A percentile compares a stretch with the other conserved stretches of the same genome.
Evolutionary conservation across 148 eudicot species (phyloP).

Genomic region (Bassia scoparia): DNA sequence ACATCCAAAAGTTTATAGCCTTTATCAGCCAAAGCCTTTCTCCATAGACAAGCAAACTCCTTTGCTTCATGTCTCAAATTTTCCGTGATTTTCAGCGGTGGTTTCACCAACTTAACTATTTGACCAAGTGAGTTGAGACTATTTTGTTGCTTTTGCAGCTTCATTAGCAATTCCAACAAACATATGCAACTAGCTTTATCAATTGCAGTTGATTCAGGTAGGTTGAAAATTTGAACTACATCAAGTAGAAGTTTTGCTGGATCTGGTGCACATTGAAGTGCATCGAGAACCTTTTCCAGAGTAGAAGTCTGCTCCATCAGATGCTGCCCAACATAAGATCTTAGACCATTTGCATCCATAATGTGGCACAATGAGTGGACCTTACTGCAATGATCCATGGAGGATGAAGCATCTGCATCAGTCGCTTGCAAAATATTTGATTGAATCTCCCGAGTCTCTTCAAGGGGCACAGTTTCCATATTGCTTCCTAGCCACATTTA

Average conservation of each 20-base stretch:
- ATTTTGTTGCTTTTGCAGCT: constrained; percentile 12
- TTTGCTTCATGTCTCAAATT: not conserved
- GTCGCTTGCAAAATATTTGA: not conserved
- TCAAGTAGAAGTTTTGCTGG: constrained; percentile 39
- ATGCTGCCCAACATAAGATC: constrained; percentile 18
- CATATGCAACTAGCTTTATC: constrained; percentile 19
- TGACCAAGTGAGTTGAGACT: constrained; percentile 6
- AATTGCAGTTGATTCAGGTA: constrained; percentile 9
- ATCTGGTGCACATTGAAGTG: constrained; percentile 28
- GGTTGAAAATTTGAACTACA: constrained; percentile 29
- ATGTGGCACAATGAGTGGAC: constrained; percentile 14
- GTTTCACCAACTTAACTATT: constrained; percentile 5
- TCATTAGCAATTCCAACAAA: constrained; percentile 28
- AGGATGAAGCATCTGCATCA: not conserved
- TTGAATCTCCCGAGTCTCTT: not conserved
- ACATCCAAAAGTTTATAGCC: constrained; percentile 17
- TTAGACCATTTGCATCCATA: constrained; percentile 22
- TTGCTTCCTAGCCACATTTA: not conserved
- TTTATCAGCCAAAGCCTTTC: not conserved
- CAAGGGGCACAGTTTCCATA: not conserved
- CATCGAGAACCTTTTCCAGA: constrained; percentile 7
- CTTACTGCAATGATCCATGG: not conserved
- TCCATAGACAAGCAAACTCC: constrained; percentile 15
- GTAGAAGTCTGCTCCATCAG: constrained; percentile 12
- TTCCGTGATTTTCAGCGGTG: constrained; percentile 18